Base-by-base conservation (phyloP, 805 yeast genomes). In the Teunomyces funiuensis region DNA sequence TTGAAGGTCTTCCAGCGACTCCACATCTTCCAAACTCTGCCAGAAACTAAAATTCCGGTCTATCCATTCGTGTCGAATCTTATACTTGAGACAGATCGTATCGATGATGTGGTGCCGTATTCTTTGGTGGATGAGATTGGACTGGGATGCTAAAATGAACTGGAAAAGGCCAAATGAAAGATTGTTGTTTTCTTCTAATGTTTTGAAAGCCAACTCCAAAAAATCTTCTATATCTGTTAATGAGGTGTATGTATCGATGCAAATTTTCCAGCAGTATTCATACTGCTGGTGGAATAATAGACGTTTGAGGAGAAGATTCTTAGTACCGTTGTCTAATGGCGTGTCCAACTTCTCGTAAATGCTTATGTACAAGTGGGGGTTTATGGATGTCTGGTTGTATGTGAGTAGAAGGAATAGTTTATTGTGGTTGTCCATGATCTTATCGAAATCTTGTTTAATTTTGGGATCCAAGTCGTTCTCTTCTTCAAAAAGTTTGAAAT, bases 211-310 rank as follows among this genome's bases (percentile, higher is more conserved):
- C 17, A 55, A 42, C 11, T 63, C 71, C 22, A 66, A 49, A 28
- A 61, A 49, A 11, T 67, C 73, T 42, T 69, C 74, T 16, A 69
- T 48, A 38, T 69, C 75, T 14, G 54, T 54, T 13, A 70, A 51
- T 13, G 66, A 54, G 15, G 60, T 50, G 8, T 57, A 50, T 10
- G 58, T 57, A 20, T 52, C 54, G 2, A 63, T 29, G 26, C 58
- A 50, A 9, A 61, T 40, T 7, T 45, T 43, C 74, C 74, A 70
- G 36, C 64, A 54, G 10, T 46, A 49, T 6, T 43, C 47, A 55
- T 57, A 69, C 28, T 51, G 51, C 33, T 55, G 53, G 47, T 68
- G 71, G 37, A 51, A 65, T n/a, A 61, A 43, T 17, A 70, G 49
- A 19, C 65, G 39, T 22, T 53, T 47, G n/a, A 64, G 43, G 5